Conservation (phyloP, 1,284 basidiomycete genomes). For the Blastosporella zonata region DNA sequence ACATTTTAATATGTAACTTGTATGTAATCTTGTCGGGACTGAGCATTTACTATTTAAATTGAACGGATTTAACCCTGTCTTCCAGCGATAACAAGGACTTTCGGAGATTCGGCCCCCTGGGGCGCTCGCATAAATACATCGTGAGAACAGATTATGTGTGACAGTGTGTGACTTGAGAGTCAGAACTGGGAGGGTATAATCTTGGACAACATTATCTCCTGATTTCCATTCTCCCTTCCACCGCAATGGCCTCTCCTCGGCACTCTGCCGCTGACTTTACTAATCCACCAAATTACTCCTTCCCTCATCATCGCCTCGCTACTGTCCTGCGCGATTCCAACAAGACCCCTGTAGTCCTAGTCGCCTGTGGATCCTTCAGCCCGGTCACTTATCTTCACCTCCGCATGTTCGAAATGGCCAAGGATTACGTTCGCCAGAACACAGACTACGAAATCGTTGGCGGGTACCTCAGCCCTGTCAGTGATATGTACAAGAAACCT, state of each 20-base stretch:
- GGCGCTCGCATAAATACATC: slow-evolving; percentile 8
- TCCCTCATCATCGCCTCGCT: slow-evolving; percentile 62
- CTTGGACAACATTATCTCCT: slow-evolving; percentile 10
- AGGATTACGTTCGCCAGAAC: slow-evolving; percentile 90
- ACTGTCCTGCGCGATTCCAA: slow-evolving; percentile 55
- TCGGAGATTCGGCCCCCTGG: slow-evolving; percentile 1
- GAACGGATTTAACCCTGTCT: no score
- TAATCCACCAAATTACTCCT: slow-evolving; percentile 62
- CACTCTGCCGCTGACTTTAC: slow-evolving; percentile 40
- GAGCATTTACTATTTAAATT: no score
- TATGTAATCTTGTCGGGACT: no score
- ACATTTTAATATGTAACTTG: no score
- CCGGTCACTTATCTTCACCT: slow-evolving; percentile 82
- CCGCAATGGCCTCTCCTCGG: slow-evolving; percentile 27
- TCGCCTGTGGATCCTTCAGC: slow-evolving; percentile 81
- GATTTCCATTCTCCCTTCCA: slow-evolving; percentile 8
- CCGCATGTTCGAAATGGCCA: slow-evolving; percentile 98
- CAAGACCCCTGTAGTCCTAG: slow-evolving; percentile 73
- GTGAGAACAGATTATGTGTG: slow-evolving; percentile 14
- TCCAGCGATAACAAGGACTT: background rate
- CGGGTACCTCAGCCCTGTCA: slow-evolving; percentile 93
- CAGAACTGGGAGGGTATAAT: slow-evolving; percentile 4
- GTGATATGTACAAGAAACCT: slow-evolving; percentile 90
- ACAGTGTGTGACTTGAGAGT: slow-evolving; percentile 13
- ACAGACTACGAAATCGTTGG: slow-evolving; percentile 93